Percentiles rank a stretch among this genome's conserved stretches.
phyloP scores from a whole-genome alignment of 306 rosid species.

The Glycine tomentella region DNA sequence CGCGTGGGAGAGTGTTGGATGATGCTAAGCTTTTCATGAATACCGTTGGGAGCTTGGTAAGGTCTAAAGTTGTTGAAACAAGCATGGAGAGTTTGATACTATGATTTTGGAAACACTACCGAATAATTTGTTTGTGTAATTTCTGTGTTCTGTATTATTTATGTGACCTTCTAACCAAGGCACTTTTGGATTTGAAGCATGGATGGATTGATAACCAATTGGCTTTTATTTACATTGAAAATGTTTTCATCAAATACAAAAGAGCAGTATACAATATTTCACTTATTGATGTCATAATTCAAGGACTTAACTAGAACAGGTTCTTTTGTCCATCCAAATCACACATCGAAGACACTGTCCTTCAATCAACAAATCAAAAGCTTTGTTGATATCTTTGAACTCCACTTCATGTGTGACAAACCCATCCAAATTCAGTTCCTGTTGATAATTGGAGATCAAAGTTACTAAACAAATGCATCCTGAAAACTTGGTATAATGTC shows the following conservation, averaged over 20 bases:
- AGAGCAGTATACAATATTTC: not conserved
- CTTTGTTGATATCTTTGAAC: constrained; percentile 80
- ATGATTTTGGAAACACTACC: not conserved
- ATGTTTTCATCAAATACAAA: not conserved
- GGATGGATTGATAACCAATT: too few species aligned
- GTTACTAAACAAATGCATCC: not conserved
- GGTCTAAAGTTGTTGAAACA: constrained; percentile 56
- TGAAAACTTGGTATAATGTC: not conserved
- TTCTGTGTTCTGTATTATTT: too few species aligned
- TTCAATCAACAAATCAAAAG: constrained; percentile 71
- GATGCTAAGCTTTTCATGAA: constrained; percentile 70
- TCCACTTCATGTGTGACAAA: constrained; percentile 74
- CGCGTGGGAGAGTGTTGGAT: constrained; percentile 64
- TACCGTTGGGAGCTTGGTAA: constrained; percentile 72
- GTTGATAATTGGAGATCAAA: not conserved
- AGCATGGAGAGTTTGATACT: constrained; percentile 50
- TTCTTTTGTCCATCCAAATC: constrained; percentile 73
- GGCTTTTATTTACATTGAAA: not conserved
- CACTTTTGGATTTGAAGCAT: too few species aligned
- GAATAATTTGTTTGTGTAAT: too few species aligned
- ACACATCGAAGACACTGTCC: constrained; percentile 75
- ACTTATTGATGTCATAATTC: too few species aligned
- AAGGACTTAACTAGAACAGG: not conserved
- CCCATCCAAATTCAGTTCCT: constrained; percentile 81
- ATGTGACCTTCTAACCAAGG: too few species aligned